phyloP scores from a whole-genome alignment of 202 grass and related monocot species.

The Setaria italica region DNA sequence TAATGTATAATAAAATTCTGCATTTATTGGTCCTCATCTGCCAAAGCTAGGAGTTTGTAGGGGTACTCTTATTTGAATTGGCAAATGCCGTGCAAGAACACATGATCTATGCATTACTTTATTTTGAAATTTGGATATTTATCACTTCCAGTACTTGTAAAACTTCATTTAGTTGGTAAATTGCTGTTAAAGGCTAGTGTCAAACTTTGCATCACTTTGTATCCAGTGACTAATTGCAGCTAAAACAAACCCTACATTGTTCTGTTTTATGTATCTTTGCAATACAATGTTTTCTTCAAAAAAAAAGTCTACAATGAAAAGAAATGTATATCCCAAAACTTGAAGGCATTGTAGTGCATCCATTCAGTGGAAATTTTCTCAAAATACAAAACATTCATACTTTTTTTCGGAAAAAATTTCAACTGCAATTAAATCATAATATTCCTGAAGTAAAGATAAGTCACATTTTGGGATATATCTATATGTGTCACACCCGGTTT shows the following conservation, averaged over 20 bases:
- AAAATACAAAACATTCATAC: not conserved
- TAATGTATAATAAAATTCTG: constrained; percentile 28
- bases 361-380: not conserved
- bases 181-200: not conserved
- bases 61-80: not conserved
- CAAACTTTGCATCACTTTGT: constrained; percentile 10
- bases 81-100: not conserved
- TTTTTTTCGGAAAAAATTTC: not conserved
- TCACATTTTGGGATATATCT: not conserved
- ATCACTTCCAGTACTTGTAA: not conserved
- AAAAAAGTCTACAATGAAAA: not conserved
- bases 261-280: not conserved
- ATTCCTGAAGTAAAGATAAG: not conserved
- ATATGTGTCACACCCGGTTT: no score
- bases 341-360: not conserved
- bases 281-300: not conserved
- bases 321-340: not conserved
- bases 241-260: not conserved
- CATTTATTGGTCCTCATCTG: not conserved
- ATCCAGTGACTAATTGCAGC: constrained; percentile 13
- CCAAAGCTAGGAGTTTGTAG: not conserved
- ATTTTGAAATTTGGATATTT: constrained; percentile 35
- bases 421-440: not conserved
- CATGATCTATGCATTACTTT: constrained; percentile 16
- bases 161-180: constrained; percentile 19